phyloP scores from a whole-genome alignment of 306 rosid genomes.

The Canavalia gladiata region DNA sequence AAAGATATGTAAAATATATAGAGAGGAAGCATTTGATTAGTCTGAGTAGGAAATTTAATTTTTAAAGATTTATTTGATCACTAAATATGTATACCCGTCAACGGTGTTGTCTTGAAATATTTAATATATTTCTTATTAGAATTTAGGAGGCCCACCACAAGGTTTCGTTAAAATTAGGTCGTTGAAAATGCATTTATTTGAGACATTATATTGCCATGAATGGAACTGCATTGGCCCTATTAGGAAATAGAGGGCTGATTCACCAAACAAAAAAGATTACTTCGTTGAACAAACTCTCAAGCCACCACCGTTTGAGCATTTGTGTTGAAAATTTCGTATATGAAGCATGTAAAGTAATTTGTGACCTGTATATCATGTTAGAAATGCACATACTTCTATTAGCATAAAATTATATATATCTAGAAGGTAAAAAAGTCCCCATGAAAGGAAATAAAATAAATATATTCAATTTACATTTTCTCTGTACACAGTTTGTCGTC shows the following conservation, averaged over 20 bases:
- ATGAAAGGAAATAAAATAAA: neutral
- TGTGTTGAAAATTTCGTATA: neutral
- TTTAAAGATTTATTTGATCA: neutral
- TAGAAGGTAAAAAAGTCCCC: neutral
- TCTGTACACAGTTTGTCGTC: slow-evolving; percentile 3
- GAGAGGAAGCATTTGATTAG: neutral
- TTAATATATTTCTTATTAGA: neutral
- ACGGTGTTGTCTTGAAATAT: slow-evolving; percentile 13
- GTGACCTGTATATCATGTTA: neutral
- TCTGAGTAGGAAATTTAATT: neutral
- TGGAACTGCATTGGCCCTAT: neutral
- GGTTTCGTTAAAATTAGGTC: slow-evolving; percentile 42
- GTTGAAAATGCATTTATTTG: slow-evolving; percentile 39
- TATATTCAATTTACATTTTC: neutral
- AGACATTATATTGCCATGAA: slow-evolving; percentile 5
- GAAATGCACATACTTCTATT: neutral
- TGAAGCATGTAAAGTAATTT: neutral
- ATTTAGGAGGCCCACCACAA: slow-evolving; percentile 35
- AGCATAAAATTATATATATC: neutral
- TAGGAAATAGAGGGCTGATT: slow-evolving; percentile 5
- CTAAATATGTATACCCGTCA: slow-evolving; percentile 31
- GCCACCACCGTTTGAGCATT: neutral
- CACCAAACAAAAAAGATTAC: neutral
- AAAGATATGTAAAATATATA: too few relatives aligned
- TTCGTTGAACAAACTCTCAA: neutral